Conservation (phyloP, 2,329 filamentous ascomycete species). For the Sarocladium kiliense region DNA sequence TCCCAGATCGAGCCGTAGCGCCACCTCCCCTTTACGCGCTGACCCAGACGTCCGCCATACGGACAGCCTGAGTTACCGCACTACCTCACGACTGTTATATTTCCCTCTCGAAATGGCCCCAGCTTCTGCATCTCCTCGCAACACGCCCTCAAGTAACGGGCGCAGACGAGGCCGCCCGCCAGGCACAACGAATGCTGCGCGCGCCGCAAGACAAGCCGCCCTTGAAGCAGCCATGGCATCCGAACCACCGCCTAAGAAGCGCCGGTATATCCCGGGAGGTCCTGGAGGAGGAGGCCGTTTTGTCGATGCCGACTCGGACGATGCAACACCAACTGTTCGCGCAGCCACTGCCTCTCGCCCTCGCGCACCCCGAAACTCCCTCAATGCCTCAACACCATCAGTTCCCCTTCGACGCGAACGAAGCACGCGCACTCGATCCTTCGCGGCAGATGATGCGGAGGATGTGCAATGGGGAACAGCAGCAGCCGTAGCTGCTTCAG, state of each 20-base stretch:
- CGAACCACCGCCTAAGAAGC: conserved; percentile 64
- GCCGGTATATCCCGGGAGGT: conserved; percentile 79
- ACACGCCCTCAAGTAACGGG: conserved; percentile 31
- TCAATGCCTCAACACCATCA: conserved; percentile 29
- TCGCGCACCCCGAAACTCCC: conserved; percentile 42
- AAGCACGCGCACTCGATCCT: conserved; percentile 48
- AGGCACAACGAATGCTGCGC: conserved; percentile 35
- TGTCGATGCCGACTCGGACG: conserved; percentile 64
- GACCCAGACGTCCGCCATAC: background rate
- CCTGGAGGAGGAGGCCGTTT: conserved; percentile 83
- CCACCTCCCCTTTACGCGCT: conserved; percentile 7
- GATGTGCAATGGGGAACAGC: conserved; percentile 76
- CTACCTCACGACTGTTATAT: background rate
- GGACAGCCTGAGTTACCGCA: background rate
- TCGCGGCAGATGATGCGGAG: conserved; percentile 48
- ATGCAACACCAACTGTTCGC: conserved; percentile 41
- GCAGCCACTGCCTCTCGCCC: conserved; percentile 46
- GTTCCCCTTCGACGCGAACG: conserved; percentile 51
- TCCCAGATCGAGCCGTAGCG: conserved; percentile 7
- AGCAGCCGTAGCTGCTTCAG: conserved; percentile 81
- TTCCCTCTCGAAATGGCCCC: background rate
- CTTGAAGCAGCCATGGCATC: conserved; percentile 29
- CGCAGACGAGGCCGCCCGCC: conserved; percentile 43
- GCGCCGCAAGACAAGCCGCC: conserved; percentile 32
- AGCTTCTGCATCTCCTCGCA: conserved; percentile 31